Conservation (phyloP, 192 early-diverging fungal species). For the Pilaira anomala region DNA sequence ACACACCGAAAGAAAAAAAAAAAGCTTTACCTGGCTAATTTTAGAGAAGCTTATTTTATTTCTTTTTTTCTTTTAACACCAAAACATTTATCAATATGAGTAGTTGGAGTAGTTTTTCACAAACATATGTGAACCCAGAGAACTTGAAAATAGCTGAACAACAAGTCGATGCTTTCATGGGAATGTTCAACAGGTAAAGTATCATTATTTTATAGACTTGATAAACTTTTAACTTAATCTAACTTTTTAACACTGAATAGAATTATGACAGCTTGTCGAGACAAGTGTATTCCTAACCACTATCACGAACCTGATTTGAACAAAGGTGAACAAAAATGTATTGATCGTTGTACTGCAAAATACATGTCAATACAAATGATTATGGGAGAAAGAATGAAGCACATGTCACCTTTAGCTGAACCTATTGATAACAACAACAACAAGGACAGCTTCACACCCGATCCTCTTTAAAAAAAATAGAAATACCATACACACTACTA, state of each 20-base stretch:
- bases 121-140: constrained; percentile 32
- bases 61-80: background rate
- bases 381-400: constrained; percentile 71
- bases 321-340: constrained; percentile 89
- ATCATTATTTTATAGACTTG: no score
- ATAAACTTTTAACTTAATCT: background rate
- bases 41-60: background rate
- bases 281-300: constrained; percentile 79
- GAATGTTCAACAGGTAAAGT: constrained; percentile 28
- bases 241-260: constrained; percentile 33
- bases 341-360: constrained; percentile 87
- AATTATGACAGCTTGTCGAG: constrained; percentile 74
- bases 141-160: constrained; percentile 29
- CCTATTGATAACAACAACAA: background rate
- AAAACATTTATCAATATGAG: constrained; percentile 6
- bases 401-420: constrained; percentile 27
- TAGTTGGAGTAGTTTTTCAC: constrained; percentile 27
- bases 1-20: no score
- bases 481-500: no score
- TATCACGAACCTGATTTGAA: constrained; percentile 81
- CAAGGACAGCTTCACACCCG: constrained; percentile 5
- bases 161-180: constrained; percentile 31
- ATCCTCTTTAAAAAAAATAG: constrained; percentile 5
- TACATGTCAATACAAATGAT: constrained; percentile 79
- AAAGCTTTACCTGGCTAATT: background rate